Evolutionary conservation across 2,329 filamentous ascomycete genomes (phyloP), one percentile per base, ranked within the genome.

Genomic region (Drechslerella coelobrocha): DNA sequence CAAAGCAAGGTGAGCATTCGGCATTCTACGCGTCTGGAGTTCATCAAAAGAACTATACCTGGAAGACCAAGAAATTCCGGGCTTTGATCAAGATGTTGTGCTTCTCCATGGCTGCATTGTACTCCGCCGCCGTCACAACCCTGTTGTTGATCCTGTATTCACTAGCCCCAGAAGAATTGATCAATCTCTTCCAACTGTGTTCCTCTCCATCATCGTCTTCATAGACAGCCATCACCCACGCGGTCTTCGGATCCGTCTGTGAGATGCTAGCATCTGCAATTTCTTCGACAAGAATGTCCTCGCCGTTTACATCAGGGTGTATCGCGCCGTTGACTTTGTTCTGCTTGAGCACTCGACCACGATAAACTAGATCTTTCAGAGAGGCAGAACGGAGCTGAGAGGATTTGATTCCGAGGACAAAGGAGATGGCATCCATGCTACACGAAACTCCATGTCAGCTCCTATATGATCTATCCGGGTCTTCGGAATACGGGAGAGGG

Each of bases 141-240:
- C 89, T 89, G 75, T 96, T 92, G 81, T 99, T 97, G 83, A 99
- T 96, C 72, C 93, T 89, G 79, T 97, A 99, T 80, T 97, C 93
- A 82, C 92, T 97, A 26, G 88, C 87, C 50, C 94, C 94, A 72
- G 88, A 84, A 75, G 85, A 91, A 2, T 92, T 97, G 78, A 99
- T 99, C 74, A 88, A 89, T 72, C 94, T 90, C 81, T 96, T 96
- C 94, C 94, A 99, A 75, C 88, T 88, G 78, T 97, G 92, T 79
- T 96, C 91, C 76, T 96, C 91, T 23, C 73, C 72, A 1, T 92
- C 92, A 78, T 99, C 94, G 77, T 99, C 94, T 78, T 97, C 92
- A 79, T 97, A 99, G 14, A 99, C 93, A 27, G 94, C 94, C 92
- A 97, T 97, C 12, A 99, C 95, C 93, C 93, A 99, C 2, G 94